These are phyloP conservation scores for Spathaspora girioi DNA, from an alignment of 805 yeast genomes.

Conservation along the genomic window DNA sequence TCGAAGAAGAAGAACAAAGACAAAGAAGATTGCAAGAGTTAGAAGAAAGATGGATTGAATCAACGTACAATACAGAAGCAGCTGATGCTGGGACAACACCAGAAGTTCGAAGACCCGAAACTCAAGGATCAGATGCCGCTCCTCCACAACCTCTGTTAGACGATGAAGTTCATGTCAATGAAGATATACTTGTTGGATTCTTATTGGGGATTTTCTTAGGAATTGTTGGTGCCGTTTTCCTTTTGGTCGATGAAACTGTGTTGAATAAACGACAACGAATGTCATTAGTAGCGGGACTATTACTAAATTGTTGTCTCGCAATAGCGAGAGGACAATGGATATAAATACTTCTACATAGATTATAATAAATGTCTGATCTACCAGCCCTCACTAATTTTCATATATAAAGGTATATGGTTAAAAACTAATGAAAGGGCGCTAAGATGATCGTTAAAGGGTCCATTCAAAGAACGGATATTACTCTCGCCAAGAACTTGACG, in stretches of 20 bases:
- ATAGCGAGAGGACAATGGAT: constrained; percentile 48
- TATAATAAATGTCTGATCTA: constrained; percentile 33
- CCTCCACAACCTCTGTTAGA: constrained; percentile 23
- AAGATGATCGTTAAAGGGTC: constrained; percentile 39
- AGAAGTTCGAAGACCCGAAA: background rate
- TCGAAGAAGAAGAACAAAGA: constrained; percentile 41
- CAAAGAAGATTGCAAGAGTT: constrained; percentile 49
- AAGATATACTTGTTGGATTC: constrained; percentile 67
- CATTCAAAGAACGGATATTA: constrained; percentile 25
- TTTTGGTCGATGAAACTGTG: constrained; percentile 56
- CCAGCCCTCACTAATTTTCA: constrained; percentile 43
- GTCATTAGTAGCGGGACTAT: constrained; percentile 70
- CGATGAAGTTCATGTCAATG: constrained; percentile 41
- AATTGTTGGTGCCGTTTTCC: constrained; percentile 54
- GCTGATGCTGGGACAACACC: constrained; percentile 15
- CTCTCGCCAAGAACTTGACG: constrained; percentile 50
- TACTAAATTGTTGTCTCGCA: constrained; percentile 67
- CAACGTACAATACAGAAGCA: constrained; percentile 56
- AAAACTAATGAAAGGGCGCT: constrained; percentile 38
- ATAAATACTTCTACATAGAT: constrained; percentile 7
- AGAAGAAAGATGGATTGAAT: constrained; percentile 88
- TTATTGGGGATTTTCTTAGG: constrained; percentile 76
- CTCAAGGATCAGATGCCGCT: constrained; percentile 6
- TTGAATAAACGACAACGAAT: constrained; percentile 61
- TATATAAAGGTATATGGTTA: constrained; percentile 14